phyloP scores from a whole-genome alignment of 2,329 filamentous ascomycete genomes.

The Aspergillus fijiensis region DNA sequence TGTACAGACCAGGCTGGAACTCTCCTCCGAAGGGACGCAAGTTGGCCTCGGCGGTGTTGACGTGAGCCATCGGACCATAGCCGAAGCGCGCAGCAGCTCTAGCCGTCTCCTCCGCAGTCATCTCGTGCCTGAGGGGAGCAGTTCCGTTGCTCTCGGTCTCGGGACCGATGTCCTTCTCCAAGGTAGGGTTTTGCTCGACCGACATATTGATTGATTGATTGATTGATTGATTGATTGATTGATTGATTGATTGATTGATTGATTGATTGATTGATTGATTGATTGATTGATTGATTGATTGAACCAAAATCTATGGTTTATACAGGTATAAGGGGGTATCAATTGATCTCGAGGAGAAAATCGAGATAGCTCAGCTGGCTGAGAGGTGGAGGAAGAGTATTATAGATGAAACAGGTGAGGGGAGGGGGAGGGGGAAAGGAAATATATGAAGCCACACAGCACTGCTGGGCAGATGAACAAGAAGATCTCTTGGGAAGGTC shows the following conservation, averaged over 20 bases:
- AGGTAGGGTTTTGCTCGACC: slow-evolving; percentile 20
- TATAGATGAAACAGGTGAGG: slow-evolving; percentile 26
- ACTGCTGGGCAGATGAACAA: slow-evolving; percentile 27
- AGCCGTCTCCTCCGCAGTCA: slow-evolving; percentile 47
- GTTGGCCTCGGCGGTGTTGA: slow-evolving; percentile 46
- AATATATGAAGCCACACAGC: slow-evolving; percentile 26
- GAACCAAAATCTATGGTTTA: slow-evolving; percentile 1
- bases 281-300: slow-evolving; percentile 17
- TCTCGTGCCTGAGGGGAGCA: slow-evolving; percentile 27
- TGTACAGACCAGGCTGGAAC: slow-evolving; percentile 70
- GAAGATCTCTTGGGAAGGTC: slow-evolving; percentile 6
- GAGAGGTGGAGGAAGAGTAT: slow-evolving; percentile 15
- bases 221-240: slow-evolving; percentile 5
- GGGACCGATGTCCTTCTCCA: slow-evolving; percentile 35
- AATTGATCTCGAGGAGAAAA: slow-evolving; percentile 4
- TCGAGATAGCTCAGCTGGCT: slow-evolving; percentile 28
- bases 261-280: slow-evolving; percentile 18
- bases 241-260: slow-evolving; percentile 6
- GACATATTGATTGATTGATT: slow-evolving; percentile 32
- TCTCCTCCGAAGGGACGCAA: slow-evolving; percentile 68
- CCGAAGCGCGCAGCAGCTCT: slow-evolving; percentile 48
- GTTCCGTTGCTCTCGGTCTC: slow-evolving; percentile 15
- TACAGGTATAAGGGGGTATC: not conserved
- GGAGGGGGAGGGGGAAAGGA: slow-evolving; percentile 13
- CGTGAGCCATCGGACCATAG: slow-evolving; percentile 53